Base-by-base conservation (phyloP, 495 filamentous ascomycete genomes). In the Penicillium coprophilum region DNA sequence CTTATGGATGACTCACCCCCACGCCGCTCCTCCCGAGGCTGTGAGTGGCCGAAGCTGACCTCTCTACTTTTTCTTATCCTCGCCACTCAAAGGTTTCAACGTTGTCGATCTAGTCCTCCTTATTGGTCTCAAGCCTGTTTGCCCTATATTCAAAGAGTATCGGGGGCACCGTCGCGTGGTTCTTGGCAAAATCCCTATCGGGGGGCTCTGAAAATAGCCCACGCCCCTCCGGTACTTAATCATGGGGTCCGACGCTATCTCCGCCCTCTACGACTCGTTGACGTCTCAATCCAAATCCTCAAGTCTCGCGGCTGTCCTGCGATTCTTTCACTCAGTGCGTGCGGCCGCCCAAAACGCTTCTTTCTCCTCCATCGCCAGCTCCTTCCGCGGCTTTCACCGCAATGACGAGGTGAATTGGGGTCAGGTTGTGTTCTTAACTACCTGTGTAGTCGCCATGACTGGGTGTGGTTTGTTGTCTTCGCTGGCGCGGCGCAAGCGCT, bases 381-480 rank as follows among this genome's bases (percentile, higher is more conserved):
- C 51, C 50, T 48, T 66, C 46, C 64, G 65, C 43, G 57, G 53
- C 20, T 38, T 65, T 49, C 58, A 67, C 51, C 38, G 51, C 45
- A 62, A 75, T 71, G 72, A 67, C 17, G 43, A 50, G 4, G 55
- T 73, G 57, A 73, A 66, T 39, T 67, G 58, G 60, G 59, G 63
- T 17, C 67, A 72, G 40, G 38, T 71, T n/a, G 62, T 74, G 43
- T 72, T 77, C 41, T 53, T 76, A 56, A 63, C 69, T 41, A 69
- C 72, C 32, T 74, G 67, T 36, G 56, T 72, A 23, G 46, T 72
- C 44, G 62, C 69, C 23, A 79, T 79, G 76, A 71, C 66, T 44
- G 72, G 73, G 24, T 79, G 76, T 59, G 74, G 73, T 10, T 9
- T 76, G 10, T 47, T 77, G n/a, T 68, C 73, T 27, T 63, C 65